These are phyloP conservation scores for Linum tenue DNA, from an alignment of 345 rosid species.

Conservation along the genomic window DNA sequence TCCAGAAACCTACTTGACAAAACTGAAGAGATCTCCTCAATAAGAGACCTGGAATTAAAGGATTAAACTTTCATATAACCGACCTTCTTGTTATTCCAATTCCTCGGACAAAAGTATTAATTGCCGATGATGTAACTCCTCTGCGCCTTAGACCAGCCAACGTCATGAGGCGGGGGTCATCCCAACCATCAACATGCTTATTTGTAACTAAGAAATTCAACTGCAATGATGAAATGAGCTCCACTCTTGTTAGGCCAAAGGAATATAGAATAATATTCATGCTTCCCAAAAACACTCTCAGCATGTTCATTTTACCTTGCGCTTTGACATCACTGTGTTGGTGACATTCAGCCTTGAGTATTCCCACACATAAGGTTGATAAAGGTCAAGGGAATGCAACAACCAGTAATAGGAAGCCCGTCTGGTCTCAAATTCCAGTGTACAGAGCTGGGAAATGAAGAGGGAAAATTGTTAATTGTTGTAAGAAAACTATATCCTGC, in stretches of 20 bases:
- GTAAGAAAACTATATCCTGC: background rate
- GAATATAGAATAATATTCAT: conserved; percentile 11
- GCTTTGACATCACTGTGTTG: conserved; percentile 94
- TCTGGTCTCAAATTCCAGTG: conserved; percentile 77
- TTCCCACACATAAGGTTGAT: conserved; percentile 98
- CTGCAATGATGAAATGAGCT: conserved; percentile 30
- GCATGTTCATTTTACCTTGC: conserved; percentile 47
- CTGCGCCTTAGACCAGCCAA: conserved; percentile 88
- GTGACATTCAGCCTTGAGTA: conserved; percentile 88
- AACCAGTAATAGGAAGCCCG: conserved; percentile 98
- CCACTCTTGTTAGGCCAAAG: conserved; percentile 7
- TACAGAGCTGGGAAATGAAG: conserved; percentile 42
- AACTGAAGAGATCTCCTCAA: background rate
- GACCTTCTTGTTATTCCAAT: conserved; percentile 96
- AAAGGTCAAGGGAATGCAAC: conserved; percentile 64
- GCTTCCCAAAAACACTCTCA: conserved; percentile 4
- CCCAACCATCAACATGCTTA: conserved; percentile 95
- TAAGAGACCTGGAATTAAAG: background rate
- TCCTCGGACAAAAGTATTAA: conserved; percentile 84
- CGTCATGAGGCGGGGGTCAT: conserved; percentile 98
- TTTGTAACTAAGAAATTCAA: conserved; percentile 72
- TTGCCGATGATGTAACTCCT: conserved; percentile 81
- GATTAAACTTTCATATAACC: background rate
- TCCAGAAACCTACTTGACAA: conserved; percentile 4
- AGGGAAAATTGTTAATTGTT: background rate